Evolutionary conservation across 352 stramenopile species (phyloP), one percentile per base, ranked within the genome.

Genomic region (Globisporangium solare): DNA sequence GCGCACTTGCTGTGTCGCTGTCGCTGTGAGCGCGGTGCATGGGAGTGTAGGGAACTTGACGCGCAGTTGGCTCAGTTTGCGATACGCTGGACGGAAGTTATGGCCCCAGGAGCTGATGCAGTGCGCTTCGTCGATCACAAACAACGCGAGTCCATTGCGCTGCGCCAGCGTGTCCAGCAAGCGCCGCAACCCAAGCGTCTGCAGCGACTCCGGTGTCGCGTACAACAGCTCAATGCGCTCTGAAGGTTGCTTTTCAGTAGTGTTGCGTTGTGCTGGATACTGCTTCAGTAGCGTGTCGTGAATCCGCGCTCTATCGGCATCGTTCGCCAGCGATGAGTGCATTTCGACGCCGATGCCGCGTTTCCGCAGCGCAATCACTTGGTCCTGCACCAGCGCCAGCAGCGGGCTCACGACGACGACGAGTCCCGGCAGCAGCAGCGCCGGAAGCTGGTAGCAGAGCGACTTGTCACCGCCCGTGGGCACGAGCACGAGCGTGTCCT

Each of bases 401-500:
- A 97, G 71, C 3, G 91, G 92, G 60, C 74, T 94, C 3, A 98
- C 71, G 6, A 97, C 89, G 14, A 98, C 60, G 7, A 89, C 89
- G 14, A 97, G 63, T 3, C 90, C 89, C 1, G 74, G 37, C 37
- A 42, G 2, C 37, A 42, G 37, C 37, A 42, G 37, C 37, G 37
- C 37, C 14, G 37, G 2, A 3, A 99, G 68, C 47, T 98, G 94
- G 66, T 98, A 99, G 66, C 92, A 98, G 14, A 99, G 76, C 39
- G 88, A 98, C 70, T 99, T 99, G 56, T 97, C 97, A 32, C 94
- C 94, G 6, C 97, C 97, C 13, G 97, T 99, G n/a, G 96, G 92
- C 63, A 98, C 89, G 8, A 99, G 80, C 37, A 98, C 74, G 14
- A 98, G 51, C 15, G 76, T 68, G 65, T 88, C 67, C 41, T 79